These are phyloP conservation scores for Penicillium fimorum DNA, from an alignment of 495 filamentous ascomycete genomes.

Conservation along the genomic window DNA sequence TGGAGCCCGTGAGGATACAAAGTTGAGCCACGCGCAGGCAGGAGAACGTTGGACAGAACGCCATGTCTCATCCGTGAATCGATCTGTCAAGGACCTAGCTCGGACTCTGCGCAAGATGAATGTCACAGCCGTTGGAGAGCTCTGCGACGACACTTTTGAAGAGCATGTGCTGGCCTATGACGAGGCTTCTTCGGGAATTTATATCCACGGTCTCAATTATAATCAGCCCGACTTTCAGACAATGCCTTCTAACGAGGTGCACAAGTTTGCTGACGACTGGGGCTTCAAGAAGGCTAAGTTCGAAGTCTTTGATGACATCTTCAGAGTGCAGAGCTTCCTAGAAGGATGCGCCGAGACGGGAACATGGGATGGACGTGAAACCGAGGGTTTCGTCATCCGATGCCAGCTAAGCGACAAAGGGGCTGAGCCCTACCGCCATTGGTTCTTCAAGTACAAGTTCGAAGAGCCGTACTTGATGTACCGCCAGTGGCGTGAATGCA, in stretches of 20 bases:
- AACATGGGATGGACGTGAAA: constrained; percentile 82
- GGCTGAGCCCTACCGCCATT: constrained; percentile 63
- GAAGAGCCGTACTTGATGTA: constrained; percentile 99
- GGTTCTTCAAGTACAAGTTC: constrained; percentile 99
- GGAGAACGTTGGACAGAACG: constrained; percentile 84
- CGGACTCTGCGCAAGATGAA: constrained; percentile 74
- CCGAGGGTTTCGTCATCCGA: constrained; percentile 94
- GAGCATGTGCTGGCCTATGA: constrained; percentile 94
- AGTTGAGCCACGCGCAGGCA: constrained; percentile 75
- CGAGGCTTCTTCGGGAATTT: constrained; percentile 81
- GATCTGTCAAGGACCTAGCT: constrained; percentile 73
- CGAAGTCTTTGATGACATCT: constrained; percentile 70
- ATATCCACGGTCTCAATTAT: constrained; percentile 93
- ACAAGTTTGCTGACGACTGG: constrained; percentile 88
- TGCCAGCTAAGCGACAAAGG: constrained; percentile 64
- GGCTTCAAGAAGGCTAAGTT: constrained; percentile 88
- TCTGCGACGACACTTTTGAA: constrained; percentile 94
- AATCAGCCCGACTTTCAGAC: constrained; percentile 89
- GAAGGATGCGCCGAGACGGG: constrained; percentile 81
- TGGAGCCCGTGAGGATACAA: constrained; percentile 64
- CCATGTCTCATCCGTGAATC: constrained; percentile 72
- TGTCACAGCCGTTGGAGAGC: constrained; percentile 88
- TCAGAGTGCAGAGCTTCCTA: constrained; percentile 72
- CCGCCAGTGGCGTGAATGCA: constrained; percentile 96
- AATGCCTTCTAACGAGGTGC: constrained; percentile 71